Base-by-base conservation (phyloP, 371 early-diverging fungal species). In the Mucor lusitanicus region DNA sequence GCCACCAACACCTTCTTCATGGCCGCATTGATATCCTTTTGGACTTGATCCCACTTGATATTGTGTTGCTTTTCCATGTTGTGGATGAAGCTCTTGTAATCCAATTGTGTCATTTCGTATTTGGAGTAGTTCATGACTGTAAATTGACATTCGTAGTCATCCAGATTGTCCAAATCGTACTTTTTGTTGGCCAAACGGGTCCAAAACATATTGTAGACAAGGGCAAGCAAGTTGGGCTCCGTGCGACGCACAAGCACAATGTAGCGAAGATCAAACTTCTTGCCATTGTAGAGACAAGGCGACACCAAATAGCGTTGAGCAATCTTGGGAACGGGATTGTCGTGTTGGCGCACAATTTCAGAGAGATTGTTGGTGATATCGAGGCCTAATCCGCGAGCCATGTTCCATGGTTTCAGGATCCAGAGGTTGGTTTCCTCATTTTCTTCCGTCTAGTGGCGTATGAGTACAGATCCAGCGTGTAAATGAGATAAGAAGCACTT, bases 201-300 rank as follows among this genome's bases (percentile, higher is more conserved):
- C 86, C 85, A 86, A 64, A 88, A 88, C 85, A 84, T 85, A 60
- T 84, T 85, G 69, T 88, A 85, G 1, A 84, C 80, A 62, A 71
- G 64, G 12, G 63, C 80, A 66, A 83, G 65, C 64, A 79, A 66
- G 40, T 76, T 61, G 61, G 83, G 85, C 12, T 82, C 67, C 0
- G 72, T 74, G 4, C 75, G 77, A 39, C 81, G 79, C 46, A 88
- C 70, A 11, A 86, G 69, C 0, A 84, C 88, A 77, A 86, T 84
- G 64, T 84, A 88, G 0, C 85, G 78, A 67, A 88, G 69, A 62
- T 85, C 85, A 50, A 86, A 88, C 64, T 88, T 88, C 60, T 86
- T 86, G 44, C 82, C 83, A 40, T 86, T 82, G 57, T 88, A 88
- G 6, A 88, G 73, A 23, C 85, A 82, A n/a, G 88, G 88, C 0